phyloP scores from a whole-genome alignment of 257 asterid species.

The Schizonepeta tenuifolia region DNA sequence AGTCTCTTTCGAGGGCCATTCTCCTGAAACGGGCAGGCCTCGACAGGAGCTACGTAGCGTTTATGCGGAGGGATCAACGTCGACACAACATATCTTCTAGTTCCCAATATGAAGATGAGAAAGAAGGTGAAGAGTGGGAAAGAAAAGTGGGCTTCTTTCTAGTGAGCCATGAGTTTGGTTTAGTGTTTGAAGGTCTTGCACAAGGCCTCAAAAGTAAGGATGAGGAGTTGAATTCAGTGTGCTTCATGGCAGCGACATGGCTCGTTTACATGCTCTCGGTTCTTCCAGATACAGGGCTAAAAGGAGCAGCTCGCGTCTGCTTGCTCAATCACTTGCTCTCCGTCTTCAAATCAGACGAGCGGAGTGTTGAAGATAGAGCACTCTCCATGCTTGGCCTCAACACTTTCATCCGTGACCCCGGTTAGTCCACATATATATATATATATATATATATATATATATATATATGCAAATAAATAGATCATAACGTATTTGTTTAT shows the following conservation, averaged over 20 bases:
- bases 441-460: too few relatives aligned
- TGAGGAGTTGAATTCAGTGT: slow-evolving; percentile 61
- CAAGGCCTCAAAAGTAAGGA: slow-evolving; percentile 61
- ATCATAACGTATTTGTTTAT: neutral
- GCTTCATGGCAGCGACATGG: slow-evolving; percentile 81
- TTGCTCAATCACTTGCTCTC: slow-evolving; percentile 67
- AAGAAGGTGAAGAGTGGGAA: slow-evolving; percentile 73
- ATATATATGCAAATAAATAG: too few relatives aligned
- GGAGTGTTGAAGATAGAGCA: slow-evolving; percentile 58
- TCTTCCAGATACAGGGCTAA: slow-evolving; percentile 82
- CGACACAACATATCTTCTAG: slow-evolving; percentile 43
- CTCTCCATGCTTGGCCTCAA: slow-evolving; percentile 83
- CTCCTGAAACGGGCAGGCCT: slow-evolving; percentile 76
- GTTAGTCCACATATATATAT: too few relatives aligned
- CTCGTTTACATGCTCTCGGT: slow-evolving; percentile 68
- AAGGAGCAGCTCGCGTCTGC: slow-evolving; percentile 84
- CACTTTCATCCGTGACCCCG: slow-evolving; percentile 69
- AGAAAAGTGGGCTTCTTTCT: slow-evolving; percentile 65
- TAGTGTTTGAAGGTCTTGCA: slow-evolving; percentile 77
- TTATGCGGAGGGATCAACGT: slow-evolving; percentile 54
- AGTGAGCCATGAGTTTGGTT: slow-evolving; percentile 85
- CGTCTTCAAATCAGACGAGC: slow-evolving; percentile 57
- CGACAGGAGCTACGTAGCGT: slow-evolving; percentile 46
- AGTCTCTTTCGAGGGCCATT: slow-evolving; percentile 64
- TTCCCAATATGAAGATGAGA: slow-evolving; percentile 66